Evolutionary conservation across 768 basidiomycete genomes (phyloP), one percentile per base, ranked within the genome.

Genomic region (Amanita phalloides): DNA sequence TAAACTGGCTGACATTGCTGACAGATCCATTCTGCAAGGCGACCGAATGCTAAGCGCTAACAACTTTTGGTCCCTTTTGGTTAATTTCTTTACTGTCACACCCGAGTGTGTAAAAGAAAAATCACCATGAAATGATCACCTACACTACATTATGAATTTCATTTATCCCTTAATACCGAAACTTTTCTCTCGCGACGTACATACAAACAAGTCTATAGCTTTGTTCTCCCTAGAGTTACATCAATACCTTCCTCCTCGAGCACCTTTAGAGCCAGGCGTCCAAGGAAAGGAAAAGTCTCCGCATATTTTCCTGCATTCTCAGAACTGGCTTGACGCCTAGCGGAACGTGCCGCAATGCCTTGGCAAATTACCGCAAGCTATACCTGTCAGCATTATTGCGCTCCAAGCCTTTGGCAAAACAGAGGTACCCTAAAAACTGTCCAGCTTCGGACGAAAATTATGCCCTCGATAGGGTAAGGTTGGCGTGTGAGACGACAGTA

Each of bases 301-400:
- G 58, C 64, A 53, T 78, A 68, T 6, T 68, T 51, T 39, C 64
- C 69, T 6, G 92, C 92, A 39, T 71, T 69, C 64, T 91, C 90
- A 0, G 91, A 94, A 62, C 88, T 93, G 3, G 92, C 91, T 65
- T 96, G 92, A 17, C 89, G 79, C 23, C 84, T 75, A 1, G 90
- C 90, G 48, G 79, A 80, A 41, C 92, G 78, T 28, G 92, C 92
- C 1, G 92, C 88, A 56, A 96, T 92, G 3, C 92, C 92, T 67
- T 96, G 92, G 1, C 80, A 70, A 57, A 96, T 94, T 53, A 95
- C 75, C 0, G 89, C 75, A 23, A 87, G 66, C 87, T 87, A 35
- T 20, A 49, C 26, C 36, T 28, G 17, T 50, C 8, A 42, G 38
- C 9, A 26, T 26, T 14, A n/a, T 26, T 23, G 23, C 21, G 30